Evolutionary conservation across 352 stramenopile species (phyloP).

Genomic region (Globisporangium paddicum): DNA sequence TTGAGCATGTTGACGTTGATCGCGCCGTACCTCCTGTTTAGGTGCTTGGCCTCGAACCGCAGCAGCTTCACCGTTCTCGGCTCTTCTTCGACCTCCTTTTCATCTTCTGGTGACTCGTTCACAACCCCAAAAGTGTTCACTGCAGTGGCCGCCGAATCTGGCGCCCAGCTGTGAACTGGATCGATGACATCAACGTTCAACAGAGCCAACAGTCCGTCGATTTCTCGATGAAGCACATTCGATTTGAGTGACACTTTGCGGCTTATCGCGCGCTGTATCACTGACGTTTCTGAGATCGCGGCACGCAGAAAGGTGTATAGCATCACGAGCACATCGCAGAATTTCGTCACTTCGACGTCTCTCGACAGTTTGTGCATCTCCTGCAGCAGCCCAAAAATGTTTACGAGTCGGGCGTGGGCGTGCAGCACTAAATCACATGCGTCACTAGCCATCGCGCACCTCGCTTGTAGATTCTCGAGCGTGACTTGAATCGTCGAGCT

Average conservation of each 20-base stretch:
- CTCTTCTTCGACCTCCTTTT: not conserved
- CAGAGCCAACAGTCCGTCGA: not conserved
- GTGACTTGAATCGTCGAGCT: too few relatives aligned
- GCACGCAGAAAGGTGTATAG: too few relatives aligned
- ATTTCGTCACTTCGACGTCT: too few relatives aligned
- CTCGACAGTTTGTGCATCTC: too few relatives aligned
- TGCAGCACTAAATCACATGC: too few relatives aligned
- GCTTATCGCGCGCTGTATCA: conserved; percentile 1
- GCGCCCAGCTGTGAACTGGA: not conserved
- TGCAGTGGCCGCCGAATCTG: not conserved
- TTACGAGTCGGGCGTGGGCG: too few relatives aligned
- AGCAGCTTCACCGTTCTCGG: not conserved
- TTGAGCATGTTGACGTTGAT: not conserved
- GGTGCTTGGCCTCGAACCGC: not conserved
- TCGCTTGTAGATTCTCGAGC: too few relatives aligned
- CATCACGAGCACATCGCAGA: too few relatives aligned
- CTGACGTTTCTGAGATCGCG: not conserved
- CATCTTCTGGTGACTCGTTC: not conserved
- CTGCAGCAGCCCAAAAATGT: too few relatives aligned
- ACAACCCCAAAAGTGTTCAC: not conserved
- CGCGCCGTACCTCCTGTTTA: not conserved
- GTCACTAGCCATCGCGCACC: too few relatives aligned
- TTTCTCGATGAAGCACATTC: conserved; percentile 5
- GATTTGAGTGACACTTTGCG: not conserved
- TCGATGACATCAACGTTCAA: not conserved